phyloP scores from a whole-genome alignment of 352 stramenopile species.

The Paralagenidium karlingii region DNA sequence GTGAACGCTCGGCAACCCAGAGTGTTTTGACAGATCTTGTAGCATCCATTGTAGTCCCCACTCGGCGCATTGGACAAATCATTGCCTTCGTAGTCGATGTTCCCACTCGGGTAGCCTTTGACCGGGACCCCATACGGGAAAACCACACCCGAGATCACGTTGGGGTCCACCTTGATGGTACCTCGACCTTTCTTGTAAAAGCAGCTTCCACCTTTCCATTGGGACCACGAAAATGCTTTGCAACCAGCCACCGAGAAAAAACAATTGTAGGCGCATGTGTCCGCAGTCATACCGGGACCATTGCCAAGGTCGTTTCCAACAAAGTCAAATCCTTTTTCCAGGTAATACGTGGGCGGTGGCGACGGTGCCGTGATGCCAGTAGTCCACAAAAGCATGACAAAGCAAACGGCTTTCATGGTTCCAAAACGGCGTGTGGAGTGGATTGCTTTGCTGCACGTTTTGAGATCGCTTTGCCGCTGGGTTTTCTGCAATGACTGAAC shows the following conservation, averaged over 20 bases:
- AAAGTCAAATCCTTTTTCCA: constrained; percentile 17
- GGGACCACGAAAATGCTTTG: constrained; percentile 14
- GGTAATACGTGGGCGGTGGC: constrained; percentile 9
- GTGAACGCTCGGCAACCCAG: constrained; percentile 2
- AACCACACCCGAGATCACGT: not conserved
- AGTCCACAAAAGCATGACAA: no score
- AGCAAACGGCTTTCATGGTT: no score
- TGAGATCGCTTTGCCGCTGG: no score
- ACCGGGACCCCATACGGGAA: no score
- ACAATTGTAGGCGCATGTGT: constrained; percentile 20
- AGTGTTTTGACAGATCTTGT: no score
- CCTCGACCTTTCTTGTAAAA: constrained; percentile 25
- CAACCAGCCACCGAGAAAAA: constrained; percentile 7
- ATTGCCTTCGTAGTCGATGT: constrained; percentile 1
- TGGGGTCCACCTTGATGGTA: not conserved
- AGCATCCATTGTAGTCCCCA: not conserved
- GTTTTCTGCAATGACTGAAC: no score
- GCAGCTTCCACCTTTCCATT: constrained; percentile 17
- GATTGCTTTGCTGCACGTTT: no score
- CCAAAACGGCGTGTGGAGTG: no score
- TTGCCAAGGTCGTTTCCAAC: constrained; percentile 11
- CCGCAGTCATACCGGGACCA: constrained; percentile 6
- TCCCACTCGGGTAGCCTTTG: not conserved
- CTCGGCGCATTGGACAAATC: constrained; percentile 1
- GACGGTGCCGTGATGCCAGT: constrained; percentile 1